Conservation (phyloP, 257 asterid genomes). For the Ocimum tenuiflorum region DNA sequence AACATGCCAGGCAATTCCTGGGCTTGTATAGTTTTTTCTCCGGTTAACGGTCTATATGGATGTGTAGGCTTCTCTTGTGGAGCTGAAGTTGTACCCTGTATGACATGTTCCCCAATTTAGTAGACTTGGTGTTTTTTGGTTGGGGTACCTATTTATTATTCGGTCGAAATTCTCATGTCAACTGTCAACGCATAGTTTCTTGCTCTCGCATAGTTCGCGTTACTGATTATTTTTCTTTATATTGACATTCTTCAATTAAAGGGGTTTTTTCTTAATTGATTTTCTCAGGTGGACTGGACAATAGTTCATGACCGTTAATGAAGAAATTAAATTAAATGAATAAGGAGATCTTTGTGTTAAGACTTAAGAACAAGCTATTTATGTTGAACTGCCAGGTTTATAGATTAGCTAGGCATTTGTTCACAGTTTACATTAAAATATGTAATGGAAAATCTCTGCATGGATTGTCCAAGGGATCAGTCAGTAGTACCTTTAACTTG, state of each 20-base stretch:
- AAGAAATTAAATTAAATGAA: neutral
- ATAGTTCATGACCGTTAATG: neutral
- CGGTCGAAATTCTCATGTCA: neutral
- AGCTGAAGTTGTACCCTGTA: neutral
- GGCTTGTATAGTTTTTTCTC: neutral
- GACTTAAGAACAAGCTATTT: neutral
- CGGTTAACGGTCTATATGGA: neutral
- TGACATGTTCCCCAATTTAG: neutral
- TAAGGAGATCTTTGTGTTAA: neutral
- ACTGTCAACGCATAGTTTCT: neutral
- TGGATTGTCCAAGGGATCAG: neutral
- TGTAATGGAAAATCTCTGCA: neutral
- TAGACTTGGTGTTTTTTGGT: neutral
- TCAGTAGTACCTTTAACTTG: neutral
- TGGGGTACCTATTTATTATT: neutral
- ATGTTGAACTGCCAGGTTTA: neutral
- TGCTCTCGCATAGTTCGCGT: neutral
- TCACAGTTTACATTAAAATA: neutral
- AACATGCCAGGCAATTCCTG: neutral
- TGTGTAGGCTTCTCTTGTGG: neutral
- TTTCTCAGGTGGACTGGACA: too few species aligned
- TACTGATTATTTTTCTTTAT: neutral
- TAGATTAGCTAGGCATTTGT: conserved; percentile 1
- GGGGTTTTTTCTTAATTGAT: neutral
- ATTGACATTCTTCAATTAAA: neutral